Base-by-base conservation (phyloP, 805 yeast species). In the Maudiozyma turicensis region DNA sequence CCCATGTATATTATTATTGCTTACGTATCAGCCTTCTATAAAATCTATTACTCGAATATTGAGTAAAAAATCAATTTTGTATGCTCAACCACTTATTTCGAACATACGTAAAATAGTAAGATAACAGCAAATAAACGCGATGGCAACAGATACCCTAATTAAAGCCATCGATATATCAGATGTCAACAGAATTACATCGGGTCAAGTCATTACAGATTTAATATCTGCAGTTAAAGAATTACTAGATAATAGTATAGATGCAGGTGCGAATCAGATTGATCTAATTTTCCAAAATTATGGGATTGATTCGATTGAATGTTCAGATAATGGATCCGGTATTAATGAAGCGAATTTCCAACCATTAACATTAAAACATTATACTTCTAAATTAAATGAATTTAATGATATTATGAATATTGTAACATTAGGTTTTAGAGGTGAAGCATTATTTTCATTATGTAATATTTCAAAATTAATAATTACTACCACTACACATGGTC, bases 151-250 rank as follows among this genome's bases (percentile, higher is more conserved):
- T 35, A 28, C 43, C 20, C 39, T 46, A n/a, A 48, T 51, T 20
- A 49, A 45, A 11, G 70, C 71, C 5, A 77, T 81, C 30, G 71
- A 70, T 35, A 54, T 54, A 1, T 56, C 58, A 8, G 95, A 90
- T 55, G 74, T 89, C 6, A 86, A 85, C 54, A 72, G 75, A 51
- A 79, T 91, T 50, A 88, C 96, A 0, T 87, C 97, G 0, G 96
- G 96, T 0, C 99, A 93, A 64, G 98, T 93, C 11, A 85, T 93
- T 10, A 77, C 82, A 5, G 95, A 86, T 57, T 66, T 93, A 41
- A 72, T 78, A 0, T 80, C 91, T 0, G 84, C 86, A 0, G 81
- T 84, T 32, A 91, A 91, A 61, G 99, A 91, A 63, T 68, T 90
- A 1, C 73, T 93, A 2, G 99, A 91, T 58, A 91, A 91, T 62